phyloP scores from a whole-genome alignment of 2,329 filamentous ascomycete species.

The Fusarium poae region DNA sequence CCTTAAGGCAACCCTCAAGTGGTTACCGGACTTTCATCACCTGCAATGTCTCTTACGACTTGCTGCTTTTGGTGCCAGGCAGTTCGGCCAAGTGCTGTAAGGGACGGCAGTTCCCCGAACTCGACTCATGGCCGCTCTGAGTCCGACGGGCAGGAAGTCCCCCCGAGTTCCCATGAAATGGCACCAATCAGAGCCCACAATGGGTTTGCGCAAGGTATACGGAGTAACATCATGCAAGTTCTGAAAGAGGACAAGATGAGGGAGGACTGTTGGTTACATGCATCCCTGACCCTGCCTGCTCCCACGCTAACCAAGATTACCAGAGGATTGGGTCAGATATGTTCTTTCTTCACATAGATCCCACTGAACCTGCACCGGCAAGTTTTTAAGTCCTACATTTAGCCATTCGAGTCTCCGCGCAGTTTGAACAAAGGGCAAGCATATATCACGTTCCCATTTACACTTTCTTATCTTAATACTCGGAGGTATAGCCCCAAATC shows the following conservation, averaged over 20 bases:
- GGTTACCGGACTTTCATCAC: not conserved
- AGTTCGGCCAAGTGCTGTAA: conserved; percentile 16
- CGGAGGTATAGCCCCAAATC: not conserved
- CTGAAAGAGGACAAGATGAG: conserved; percentile 39
- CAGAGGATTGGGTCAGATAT: conserved; percentile 44
- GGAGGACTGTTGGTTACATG: conserved; percentile 38
- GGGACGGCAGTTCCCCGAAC: conserved; percentile 13
- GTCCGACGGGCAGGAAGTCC: conserved; percentile 2
- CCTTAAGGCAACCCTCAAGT: not conserved
- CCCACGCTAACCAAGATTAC: conserved; percentile 42
- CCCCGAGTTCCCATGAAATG: conserved; percentile 1
- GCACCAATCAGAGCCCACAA: conserved; percentile 27
- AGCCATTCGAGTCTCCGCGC: not conserved
- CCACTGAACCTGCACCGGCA: not conserved
- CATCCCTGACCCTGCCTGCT: conserved; percentile 45
- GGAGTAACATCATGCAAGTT: conserved; percentile 33
- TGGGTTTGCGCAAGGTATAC: conserved; percentile 1
- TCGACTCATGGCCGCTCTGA: conserved; percentile 18
- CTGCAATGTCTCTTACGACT: conserved; percentile 1
- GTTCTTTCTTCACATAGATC: conserved; percentile 35
- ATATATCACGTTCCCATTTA: not conserved
- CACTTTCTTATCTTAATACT: not conserved
- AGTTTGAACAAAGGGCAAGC: not conserved
- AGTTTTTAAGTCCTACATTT: not conserved
- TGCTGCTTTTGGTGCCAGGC: not conserved